Percentiles rank a stretch among this genome's conserved stretches.
Evolutionary conservation across 495 filamentous ascomycete species (phyloP).

Genomic region (Talaromyces proteolyticus): DNA sequence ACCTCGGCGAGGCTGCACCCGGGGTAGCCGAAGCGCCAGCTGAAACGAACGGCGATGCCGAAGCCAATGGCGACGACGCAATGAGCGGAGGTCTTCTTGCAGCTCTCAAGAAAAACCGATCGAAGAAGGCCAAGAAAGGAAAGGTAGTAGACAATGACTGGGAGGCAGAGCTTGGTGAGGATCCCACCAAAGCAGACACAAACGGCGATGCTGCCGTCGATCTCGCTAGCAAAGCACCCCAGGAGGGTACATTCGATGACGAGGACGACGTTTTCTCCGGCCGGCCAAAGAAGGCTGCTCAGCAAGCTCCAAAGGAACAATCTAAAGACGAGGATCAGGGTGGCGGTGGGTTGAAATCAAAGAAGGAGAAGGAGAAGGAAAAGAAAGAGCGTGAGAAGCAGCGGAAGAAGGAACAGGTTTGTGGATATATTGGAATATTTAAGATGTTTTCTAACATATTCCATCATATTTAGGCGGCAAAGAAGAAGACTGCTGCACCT

Average conservation of each 20-base stretch:
- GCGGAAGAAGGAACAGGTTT: slow-evolving; percentile 83
- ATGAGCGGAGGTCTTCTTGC: slow-evolving; percentile 70
- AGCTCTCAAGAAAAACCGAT: slow-evolving; percentile 80
- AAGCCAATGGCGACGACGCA: slow-evolving; percentile 44
- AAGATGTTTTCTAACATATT: slow-evolving; percentile 2
- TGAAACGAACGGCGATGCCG: slow-evolving; percentile 29
- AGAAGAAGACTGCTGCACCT: slow-evolving; percentile 45
- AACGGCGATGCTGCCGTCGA: slow-evolving; percentile 30
- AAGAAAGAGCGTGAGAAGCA: slow-evolving; percentile 92
- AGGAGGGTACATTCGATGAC: slow-evolving; percentile 81
- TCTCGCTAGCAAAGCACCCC: slow-evolving; percentile 65
- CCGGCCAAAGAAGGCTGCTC: slow-evolving; percentile 52
- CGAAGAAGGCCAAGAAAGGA: slow-evolving; percentile 91
- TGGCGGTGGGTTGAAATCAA: slow-evolving; percentile 67
- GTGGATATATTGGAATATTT: slow-evolving; percentile 8
- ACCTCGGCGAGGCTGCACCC: slow-evolving; percentile 74
- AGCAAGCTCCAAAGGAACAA: slow-evolving; percentile 13
- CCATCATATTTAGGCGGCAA: slow-evolving; percentile 48
- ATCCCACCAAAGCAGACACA: slow-evolving; percentile 40
- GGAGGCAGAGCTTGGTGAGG: slow-evolving; percentile 45
- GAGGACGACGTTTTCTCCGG: slow-evolving; percentile 75
- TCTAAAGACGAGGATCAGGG: slow-evolving; percentile 52
- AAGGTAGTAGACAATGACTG: slow-evolving; percentile 60
- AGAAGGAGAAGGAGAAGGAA: slow-evolving; percentile 96
- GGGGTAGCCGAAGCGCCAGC: slow-evolving; percentile 42